A percentile compares a stretch with the other conserved stretches of the same genome.
Evolutionary conservation across 805 yeast genomes (phyloP).

Genomic region (Candida ulmi): DNA sequence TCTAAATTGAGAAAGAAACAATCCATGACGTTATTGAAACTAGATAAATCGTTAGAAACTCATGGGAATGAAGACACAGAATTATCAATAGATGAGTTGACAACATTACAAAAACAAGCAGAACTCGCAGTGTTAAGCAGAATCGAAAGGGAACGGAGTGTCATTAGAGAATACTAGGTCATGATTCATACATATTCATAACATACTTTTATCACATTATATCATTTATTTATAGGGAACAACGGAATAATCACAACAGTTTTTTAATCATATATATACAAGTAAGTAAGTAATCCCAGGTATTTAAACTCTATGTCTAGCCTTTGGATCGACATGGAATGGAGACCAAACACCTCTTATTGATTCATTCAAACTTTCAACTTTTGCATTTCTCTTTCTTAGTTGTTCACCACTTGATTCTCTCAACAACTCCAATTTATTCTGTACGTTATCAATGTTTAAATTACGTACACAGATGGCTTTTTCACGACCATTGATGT

Average conservation of each 20-base stretch:
- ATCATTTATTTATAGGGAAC: too few species aligned
- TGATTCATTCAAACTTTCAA: constrained; percentile 70
- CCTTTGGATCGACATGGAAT: constrained; percentile 59
- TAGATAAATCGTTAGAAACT: constrained; percentile 17
- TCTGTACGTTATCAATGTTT: constrained; percentile 52
- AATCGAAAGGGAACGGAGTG: constrained; percentile 21
- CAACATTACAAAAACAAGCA: constrained; percentile 12
- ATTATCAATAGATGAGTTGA: constrained; percentile 17
- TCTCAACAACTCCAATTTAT: constrained; percentile 57
- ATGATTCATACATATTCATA: constrained; percentile 1
- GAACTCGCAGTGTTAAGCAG: constrained; percentile 22
- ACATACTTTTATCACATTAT: not conserved
- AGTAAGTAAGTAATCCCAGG: too few species aligned
- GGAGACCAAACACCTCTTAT: constrained; percentile 99
- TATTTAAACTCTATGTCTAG: constrained; percentile 39
- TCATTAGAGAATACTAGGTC: constrained; percentile 6
- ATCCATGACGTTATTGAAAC: constrained; percentile 19
- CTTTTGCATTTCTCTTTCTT: constrained; percentile 65
- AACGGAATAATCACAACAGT: not conserved
- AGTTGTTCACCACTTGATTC: constrained; percentile 65
- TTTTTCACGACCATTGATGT: constrained; percentile 40
- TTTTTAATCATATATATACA: constrained; percentile 1
- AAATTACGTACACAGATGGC: constrained; percentile 75
- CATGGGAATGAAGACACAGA: constrained; percentile 5
- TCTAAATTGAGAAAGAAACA: constrained; percentile 23